These are phyloP conservation scores for Aspergillus saccharolyticus DNA, from an alignment of 495 filamentous ascomycete species.

Conservation along the genomic window DNA sequence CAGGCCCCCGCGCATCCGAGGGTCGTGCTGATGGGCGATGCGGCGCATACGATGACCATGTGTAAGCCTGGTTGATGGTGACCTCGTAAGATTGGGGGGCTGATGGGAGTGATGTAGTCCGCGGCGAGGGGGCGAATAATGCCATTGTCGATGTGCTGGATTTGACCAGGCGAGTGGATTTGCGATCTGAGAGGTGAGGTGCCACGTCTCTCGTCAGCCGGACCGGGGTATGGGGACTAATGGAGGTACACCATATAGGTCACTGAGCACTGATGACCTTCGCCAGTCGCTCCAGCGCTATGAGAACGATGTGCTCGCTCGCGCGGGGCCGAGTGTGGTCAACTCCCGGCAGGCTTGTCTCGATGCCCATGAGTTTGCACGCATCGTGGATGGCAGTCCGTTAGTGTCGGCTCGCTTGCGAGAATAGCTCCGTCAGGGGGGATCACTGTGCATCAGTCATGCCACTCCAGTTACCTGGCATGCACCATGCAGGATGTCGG, in stretches of 20 bases:
- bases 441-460: too few relatives aligned
- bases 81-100: background rate
- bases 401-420: slow-evolving; percentile 1
- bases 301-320: slow-evolving; percentile 46
- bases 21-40: slow-evolving; percentile 47
- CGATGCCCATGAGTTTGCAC: slow-evolving; percentile 54
- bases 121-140: slow-evolving; percentile 59
- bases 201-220: too few relatives aligned
- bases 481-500: too few relatives aligned
- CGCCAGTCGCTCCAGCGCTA: slow-evolving; percentile 38
- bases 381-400: background rate
- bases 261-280: slow-evolving; percentile 12
- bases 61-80: slow-evolving; percentile 29
- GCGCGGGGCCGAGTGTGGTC: slow-evolving; percentile 47
- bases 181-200: slow-evolving; percentile 11
- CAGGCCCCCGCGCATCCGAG: slow-evolving; percentile 29
- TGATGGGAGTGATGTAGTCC: slow-evolving; percentile 20
- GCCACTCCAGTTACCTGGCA: too few relatives aligned
- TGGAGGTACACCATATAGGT: background rate
- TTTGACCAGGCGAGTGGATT: slow-evolving; percentile 28
- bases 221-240: slow-evolving; percentile 2
- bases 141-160: slow-evolving; percentile 48
- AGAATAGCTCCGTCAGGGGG: too few relatives aligned
- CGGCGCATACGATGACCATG: slow-evolving; percentile 56
- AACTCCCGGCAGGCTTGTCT: slow-evolving; percentile 56